Conservation (phyloP, 2,329 filamentous ascomycete genomes). For the Boeremia lycopersici region DNA sequence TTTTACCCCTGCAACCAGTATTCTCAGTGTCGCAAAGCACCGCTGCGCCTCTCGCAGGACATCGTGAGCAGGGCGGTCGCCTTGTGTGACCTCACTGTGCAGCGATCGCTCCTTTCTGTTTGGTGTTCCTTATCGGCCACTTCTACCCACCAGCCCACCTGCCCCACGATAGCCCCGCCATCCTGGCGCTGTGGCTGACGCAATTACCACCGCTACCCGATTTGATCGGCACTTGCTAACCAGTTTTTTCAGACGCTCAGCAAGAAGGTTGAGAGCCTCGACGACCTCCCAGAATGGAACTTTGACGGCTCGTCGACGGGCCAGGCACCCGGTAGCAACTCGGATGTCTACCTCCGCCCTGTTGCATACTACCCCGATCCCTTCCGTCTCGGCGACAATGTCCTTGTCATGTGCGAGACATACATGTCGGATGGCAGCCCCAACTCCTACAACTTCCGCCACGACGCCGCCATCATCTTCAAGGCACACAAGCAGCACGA, state of each 20-base stretch:
- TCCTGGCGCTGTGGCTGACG: constrained; percentile 16
- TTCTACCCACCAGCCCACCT: constrained; percentile 31
- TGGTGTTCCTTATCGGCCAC: constrained; percentile 39
- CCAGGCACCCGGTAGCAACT: constrained; percentile 94
- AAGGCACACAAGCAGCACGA: constrained; percentile 79
- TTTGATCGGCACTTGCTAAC: constrained; percentile 27
- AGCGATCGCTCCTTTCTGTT: constrained; percentile 24
- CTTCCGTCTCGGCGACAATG: constrained; percentile 87
- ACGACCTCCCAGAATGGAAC: constrained; percentile 79
- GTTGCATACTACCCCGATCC: constrained; percentile 89
- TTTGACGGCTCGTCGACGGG: constrained; percentile 89
- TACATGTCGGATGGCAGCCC: constrained; percentile 93
- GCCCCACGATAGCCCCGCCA: constrained; percentile 39
- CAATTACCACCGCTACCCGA: constrained; percentile 8
- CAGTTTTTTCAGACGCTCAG: constrained; percentile 62
- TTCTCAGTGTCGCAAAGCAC: constrained; percentile 1
- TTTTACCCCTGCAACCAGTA: constrained; percentile 10
- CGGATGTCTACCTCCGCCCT: constrained; percentile 94
- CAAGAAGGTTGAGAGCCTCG: constrained; percentile 62
- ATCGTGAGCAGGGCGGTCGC: constrained; percentile 18
- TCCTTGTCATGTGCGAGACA: constrained; percentile 92
- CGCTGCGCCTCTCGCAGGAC: constrained; percentile 11
- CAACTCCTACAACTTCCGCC: constrained; percentile 98
- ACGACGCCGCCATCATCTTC: constrained; percentile 90
- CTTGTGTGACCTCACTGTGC: constrained; percentile 28